Evolutionary conservation across 192 early-diverging fungal genomes (phyloP).

Genomic region (Coemansia erecta): DNA sequence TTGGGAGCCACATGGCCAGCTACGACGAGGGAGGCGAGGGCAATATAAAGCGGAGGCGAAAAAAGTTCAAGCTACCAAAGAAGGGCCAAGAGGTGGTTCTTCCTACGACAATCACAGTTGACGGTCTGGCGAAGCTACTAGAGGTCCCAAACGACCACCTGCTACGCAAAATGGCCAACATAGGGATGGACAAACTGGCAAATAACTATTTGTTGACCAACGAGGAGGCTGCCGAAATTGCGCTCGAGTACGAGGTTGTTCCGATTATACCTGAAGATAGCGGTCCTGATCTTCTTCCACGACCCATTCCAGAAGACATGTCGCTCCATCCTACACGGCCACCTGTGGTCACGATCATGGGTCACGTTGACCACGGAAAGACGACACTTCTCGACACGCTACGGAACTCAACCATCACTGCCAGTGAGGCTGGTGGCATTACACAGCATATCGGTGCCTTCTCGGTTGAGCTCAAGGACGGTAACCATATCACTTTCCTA

Average conservation of each 20-base stretch:
- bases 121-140: slow-evolving; percentile 75
- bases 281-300: slow-evolving; percentile 38
- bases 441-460: slow-evolving; percentile 99
- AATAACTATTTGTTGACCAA: slow-evolving; percentile 77
- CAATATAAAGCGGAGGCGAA: slow-evolving; percentile 13
- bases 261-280: slow-evolving; percentile 67
- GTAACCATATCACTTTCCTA: slow-evolving; percentile 79
- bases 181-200: slow-evolving; percentile 80
- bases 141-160: slow-evolving; percentile 72
- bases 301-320: slow-evolving; percentile 71
- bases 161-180: slow-evolving; percentile 64
- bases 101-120: slow-evolving; percentile 79
- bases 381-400: slow-evolving; percentile 92
- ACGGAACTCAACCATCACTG: slow-evolving; percentile 86
- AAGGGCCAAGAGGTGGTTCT: slow-evolving; percentile 65
- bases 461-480: slow-evolving; percentile 54
- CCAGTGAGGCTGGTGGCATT: slow-evolving; percentile 93
- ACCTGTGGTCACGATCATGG: slow-evolving; percentile 97
- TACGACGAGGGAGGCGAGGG: slow-evolving; percentile 6
- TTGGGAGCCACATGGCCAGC: neutral
- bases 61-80: slow-evolving; percentile 31
- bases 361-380: slow-evolving; percentile 97
- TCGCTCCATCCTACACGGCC: slow-evolving; percentile 70
- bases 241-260: slow-evolving; percentile 82
- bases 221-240: slow-evolving; percentile 86